Conservation (phyloP, 495 filamentous ascomycete species). For the Pseudevernia furfuracea region DNA sequence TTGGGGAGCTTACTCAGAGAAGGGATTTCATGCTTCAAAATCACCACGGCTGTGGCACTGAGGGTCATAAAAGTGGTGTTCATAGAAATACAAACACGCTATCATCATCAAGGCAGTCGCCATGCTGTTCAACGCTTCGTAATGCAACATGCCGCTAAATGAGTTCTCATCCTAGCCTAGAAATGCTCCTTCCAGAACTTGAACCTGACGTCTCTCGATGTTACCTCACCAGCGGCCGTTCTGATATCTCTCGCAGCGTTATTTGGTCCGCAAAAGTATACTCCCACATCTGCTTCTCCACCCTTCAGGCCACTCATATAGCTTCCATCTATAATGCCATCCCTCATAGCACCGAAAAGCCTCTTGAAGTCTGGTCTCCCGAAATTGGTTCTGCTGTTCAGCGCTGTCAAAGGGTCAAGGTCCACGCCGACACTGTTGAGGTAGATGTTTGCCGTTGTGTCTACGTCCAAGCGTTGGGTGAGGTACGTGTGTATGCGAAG, state of each 20-base stretch:
- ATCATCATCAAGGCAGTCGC: slow-evolving; percentile 2
- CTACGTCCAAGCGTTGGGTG: slow-evolving; percentile 82
- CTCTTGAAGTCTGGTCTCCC: slow-evolving; percentile 84
- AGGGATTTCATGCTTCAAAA: not conserved
- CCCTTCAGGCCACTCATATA: slow-evolving; percentile 78
- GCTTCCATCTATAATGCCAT: slow-evolving; percentile 74
- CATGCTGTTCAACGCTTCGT: slow-evolving; percentile 2
- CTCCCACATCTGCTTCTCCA: slow-evolving; percentile 69
- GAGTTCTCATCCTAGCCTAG: slow-evolving; percentile 9
- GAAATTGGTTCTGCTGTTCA: slow-evolving; percentile 87
- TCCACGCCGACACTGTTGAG: slow-evolving; percentile 84
- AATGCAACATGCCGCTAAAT: not conserved
- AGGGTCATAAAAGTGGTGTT: not conserved
- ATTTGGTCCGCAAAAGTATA: slow-evolving; percentile 94
- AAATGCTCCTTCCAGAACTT: slow-evolving; percentile 99
- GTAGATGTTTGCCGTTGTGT: slow-evolving; percentile 93
- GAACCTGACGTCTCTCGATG: slow-evolving; percentile 73
- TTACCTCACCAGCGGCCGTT: slow-evolving; percentile 64
- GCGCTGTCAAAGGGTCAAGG: slow-evolving; percentile 84
- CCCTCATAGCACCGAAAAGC: slow-evolving; percentile 76
- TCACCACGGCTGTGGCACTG: not conserved
- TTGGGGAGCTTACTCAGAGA: not conserved
- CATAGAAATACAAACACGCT: not conserved
- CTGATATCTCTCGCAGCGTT: slow-evolving; percentile 77
- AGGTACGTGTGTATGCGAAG: slow-evolving; percentile 97